Conservation (phyloP, 2,329 filamentous ascomycete genomes). For the Ascochyta viciae-villosae region DNA sequence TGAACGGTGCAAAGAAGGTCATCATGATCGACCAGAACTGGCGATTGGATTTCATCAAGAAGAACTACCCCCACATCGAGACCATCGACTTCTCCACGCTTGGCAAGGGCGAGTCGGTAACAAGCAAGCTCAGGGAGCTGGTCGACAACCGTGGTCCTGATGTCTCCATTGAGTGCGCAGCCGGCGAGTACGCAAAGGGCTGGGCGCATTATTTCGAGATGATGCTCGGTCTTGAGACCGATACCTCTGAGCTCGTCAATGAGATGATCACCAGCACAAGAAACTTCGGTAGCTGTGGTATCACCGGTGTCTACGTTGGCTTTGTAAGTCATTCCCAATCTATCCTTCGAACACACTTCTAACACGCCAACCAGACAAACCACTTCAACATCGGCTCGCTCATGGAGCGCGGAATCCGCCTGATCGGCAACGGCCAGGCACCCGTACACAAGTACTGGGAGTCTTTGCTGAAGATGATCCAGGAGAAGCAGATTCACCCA, state of each 20-base stretch:
- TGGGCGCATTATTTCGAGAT: constrained; percentile 68
- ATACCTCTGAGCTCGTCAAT: constrained; percentile 81
- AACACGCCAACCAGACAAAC: constrained; percentile 64
- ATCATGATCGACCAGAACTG: constrained; percentile 81
- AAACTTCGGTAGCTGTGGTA: constrained; percentile 75
- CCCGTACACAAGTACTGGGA: constrained; percentile 88
- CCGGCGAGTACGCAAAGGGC: constrained; percentile 68
- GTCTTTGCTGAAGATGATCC: constrained; percentile 72
- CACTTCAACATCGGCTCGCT: constrained; percentile 83
- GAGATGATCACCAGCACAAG: constrained; percentile 79
- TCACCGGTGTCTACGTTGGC: constrained; percentile 75
- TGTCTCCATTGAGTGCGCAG: constrained; percentile 72
- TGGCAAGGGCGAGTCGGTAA: constrained; percentile 69
- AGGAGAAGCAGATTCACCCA: constrained; percentile 73
- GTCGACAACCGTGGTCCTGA: constrained; percentile 74
- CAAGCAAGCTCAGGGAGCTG: constrained; percentile 75
- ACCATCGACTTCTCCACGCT: constrained; percentile 74
- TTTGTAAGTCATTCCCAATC: constrained; percentile 54
- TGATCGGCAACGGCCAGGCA: constrained; percentile 73
- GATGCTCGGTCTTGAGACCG: constrained; percentile 75
- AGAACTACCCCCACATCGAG: constrained; percentile 70
- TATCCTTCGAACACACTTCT: not conserved
- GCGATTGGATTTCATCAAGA: constrained; percentile 72
- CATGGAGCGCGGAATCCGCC: constrained; percentile 85
- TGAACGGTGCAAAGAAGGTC: constrained; percentile 76